These are phyloP conservation scores for Aureobasidium sp. DNA, from an alignment of 2,329 filamentous ascomycete genomes.

Conservation along the genomic window DNA sequence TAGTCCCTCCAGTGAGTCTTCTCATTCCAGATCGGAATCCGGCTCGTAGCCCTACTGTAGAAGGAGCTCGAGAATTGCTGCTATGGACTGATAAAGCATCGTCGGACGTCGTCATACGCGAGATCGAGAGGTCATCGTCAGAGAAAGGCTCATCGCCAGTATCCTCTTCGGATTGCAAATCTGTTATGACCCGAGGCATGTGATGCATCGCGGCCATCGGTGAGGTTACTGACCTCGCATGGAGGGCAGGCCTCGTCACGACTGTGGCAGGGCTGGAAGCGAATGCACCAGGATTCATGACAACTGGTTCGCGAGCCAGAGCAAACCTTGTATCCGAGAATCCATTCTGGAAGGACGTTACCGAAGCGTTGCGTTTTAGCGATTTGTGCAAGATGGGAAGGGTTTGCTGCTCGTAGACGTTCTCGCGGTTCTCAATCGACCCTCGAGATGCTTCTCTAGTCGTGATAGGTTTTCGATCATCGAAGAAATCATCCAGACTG, in stretches of 20 bases:
- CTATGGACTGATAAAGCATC: constrained; percentile 12
- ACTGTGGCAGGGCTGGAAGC: constrained; percentile 25
- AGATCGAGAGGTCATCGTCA: constrained; percentile 58
- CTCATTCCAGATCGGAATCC: constrained; percentile 39
- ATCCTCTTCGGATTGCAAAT: constrained; percentile 70
- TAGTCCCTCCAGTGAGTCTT: constrained; percentile 47
- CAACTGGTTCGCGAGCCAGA: constrained; percentile 40
- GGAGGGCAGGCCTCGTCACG: constrained; percentile 56
- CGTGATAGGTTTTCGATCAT: constrained; percentile 31
- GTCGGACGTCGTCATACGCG: constrained; percentile 24
- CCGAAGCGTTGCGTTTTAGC: constrained; percentile 59
- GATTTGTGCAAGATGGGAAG: constrained; percentile 83
- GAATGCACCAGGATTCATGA: constrained; percentile 51
- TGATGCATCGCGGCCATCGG: constrained; percentile 36
- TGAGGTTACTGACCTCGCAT: constrained; percentile 77
- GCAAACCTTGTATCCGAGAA: constrained; percentile 61
- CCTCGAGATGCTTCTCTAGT: constrained; percentile 10
- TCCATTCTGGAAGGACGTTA: constrained; percentile 75
- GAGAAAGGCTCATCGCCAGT: constrained; percentile 55
- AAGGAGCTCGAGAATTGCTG: not conserved
- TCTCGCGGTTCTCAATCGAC: constrained; percentile 55
- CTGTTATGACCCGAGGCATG: constrained; percentile 40
- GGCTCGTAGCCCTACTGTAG: constrained; percentile 30
- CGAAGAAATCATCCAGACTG: constrained; percentile 48
- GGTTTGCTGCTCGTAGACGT: constrained; percentile 88